Percentiles rank a stretch among this genome's conserved stretches.
Evolutionary conservation across 1,139 yeast species (phyloP).

Genomic region (Lodderomyces beijingensis): DNA sequence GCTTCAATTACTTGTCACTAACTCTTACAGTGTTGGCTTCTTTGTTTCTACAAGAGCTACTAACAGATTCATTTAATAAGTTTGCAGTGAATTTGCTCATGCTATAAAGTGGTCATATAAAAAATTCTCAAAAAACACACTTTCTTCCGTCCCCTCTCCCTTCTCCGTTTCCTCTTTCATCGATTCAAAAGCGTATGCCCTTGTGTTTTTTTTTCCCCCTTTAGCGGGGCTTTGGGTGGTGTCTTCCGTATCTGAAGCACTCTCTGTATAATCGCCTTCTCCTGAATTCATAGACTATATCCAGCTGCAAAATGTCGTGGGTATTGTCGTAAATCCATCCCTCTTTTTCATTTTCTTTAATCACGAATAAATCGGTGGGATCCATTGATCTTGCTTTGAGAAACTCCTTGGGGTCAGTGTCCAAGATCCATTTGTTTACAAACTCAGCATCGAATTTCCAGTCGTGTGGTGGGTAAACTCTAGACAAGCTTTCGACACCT

Average conservation of each 20-base stretch:
- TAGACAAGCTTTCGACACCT: slow-evolving; percentile 55
- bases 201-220: slow-evolving; percentile 13
- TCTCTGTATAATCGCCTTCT: slow-evolving; percentile 52
- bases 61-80: not conserved
- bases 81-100: not conserved
- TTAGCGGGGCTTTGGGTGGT: slow-evolving; percentile 10
- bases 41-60: not conserved
- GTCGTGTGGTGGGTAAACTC: slow-evolving; percentile 62
- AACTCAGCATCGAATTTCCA: slow-evolving; percentile 65
- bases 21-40: slow-evolving; percentile 1
- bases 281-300: slow-evolving; percentile 37
- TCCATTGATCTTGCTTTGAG: slow-evolving; percentile 41
- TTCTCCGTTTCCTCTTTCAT: not conserved
- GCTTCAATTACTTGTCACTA: not conserved
- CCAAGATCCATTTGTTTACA: slow-evolving; percentile 66
- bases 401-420: slow-evolving; percentile 51
- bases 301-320: slow-evolving; percentile 20
- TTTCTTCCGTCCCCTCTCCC: not conserved
- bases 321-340: slow-evolving; percentile 42
- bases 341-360: slow-evolving; percentile 38
- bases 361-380: slow-evolving; percentile 16
- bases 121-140: not conserved
- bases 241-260: slow-evolving; percentile 40
- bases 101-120: not conserved
- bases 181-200: slow-evolving; percentile 21